Percentiles rank a stretch among this genome's conserved stretches.
phyloP scores from a whole-genome alignment of 2,329 filamentous ascomycete genomes.

The Colletotrichum chrysophilum region DNA sequence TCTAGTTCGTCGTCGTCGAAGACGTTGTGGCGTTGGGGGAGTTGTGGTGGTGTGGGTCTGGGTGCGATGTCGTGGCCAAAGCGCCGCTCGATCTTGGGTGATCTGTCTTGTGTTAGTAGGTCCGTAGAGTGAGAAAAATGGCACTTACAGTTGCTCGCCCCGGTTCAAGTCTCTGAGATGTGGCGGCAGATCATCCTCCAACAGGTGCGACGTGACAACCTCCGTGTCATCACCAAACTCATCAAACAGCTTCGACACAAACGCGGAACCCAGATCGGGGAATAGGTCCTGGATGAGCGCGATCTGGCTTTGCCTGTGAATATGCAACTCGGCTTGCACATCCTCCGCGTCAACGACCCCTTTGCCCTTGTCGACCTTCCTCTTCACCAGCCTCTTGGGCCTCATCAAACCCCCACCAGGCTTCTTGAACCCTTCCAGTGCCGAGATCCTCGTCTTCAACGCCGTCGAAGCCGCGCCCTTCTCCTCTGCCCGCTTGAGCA shows the following conservation, averaged over 20 bases:
- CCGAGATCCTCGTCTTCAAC: conserved; percentile 64
- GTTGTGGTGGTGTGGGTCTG: conserved; percentile 59
- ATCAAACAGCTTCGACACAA: conserved; percentile 79
- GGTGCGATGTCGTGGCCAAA: conserved; percentile 54
- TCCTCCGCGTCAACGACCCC: conserved; percentile 42
- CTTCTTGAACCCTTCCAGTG: conserved; percentile 65
- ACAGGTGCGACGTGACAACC: conserved; percentile 78
- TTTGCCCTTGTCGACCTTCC: conserved; percentile 73
- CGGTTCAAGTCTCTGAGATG: conserved; percentile 70
- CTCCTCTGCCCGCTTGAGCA: conserved; percentile 59
- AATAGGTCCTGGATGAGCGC: conserved; percentile 94
- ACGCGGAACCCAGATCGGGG: conserved; percentile 82
- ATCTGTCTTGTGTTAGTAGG: conserved; percentile 27
- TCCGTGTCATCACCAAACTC: conserved; percentile 81
- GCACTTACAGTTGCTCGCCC: conserved; percentile 63
- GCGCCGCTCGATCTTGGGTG: conserved; percentile 9
- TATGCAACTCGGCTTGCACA: conserved; percentile 60
- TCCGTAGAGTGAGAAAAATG: not conserved
- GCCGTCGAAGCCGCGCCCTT: conserved; percentile 57
- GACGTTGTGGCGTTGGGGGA: conserved; percentile 71
- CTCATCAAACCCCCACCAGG: conserved; percentile 53
- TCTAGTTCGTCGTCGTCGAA: conserved; percentile 85
- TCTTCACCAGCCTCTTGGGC: conserved; percentile 54
- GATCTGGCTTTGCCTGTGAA: conserved; percentile 84
- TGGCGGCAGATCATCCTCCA: conserved; percentile 77